Evolutionary conservation across 2,329 filamentous ascomycete species (phyloP), one percentile per base, ranked within the genome.

Genomic region (Fusarium poae): DNA sequence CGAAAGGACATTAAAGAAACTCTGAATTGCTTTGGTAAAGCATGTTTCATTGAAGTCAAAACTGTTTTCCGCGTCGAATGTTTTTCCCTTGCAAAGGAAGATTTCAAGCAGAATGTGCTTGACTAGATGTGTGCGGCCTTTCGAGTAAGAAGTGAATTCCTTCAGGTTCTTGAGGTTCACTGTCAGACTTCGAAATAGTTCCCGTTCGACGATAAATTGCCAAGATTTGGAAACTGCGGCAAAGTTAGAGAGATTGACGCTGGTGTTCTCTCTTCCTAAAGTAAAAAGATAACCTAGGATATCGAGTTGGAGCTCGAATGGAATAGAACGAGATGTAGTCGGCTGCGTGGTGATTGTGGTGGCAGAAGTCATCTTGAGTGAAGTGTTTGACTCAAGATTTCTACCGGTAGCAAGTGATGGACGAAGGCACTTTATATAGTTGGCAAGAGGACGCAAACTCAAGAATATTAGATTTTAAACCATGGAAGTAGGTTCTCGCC

Each of bases 131-230:
- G n/a, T 37, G 3, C 35, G 35, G n/a, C 11, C n/a, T 37, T 37
- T 37, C 0, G 35, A 4, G 35, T 37, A 37, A 18, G 35, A 10
- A 37, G 35, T 18, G 5, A 37, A 20, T 10, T 20, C 4, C 5
- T 12, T 12, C 18, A 37, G 10, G 11, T 37, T 18, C 3, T 2
- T 2, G 3, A 1, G 5, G 4, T 13, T 12, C 5, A 37, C 6
- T 20, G 5, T 20, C 11, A 37, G n/a, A 12, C n/a, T 37, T 7
- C 11, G 11, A 13, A 37, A 37, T 5, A 37, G 35, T 20, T 20
- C 11, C 12, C 1, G n/a, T 37, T 37, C 35, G 11, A 37, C 10
- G 18, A n/a, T 10, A 10, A n/a, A 2, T n/a, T 37, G 18, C 34
- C 34, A 37, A 10, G 0, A 6, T n/a, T n/a, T 37, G 2, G 34